Evolutionary conservation across 345 rosid species (phyloP).

Genomic region (Hibiscus trionum): DNA sequence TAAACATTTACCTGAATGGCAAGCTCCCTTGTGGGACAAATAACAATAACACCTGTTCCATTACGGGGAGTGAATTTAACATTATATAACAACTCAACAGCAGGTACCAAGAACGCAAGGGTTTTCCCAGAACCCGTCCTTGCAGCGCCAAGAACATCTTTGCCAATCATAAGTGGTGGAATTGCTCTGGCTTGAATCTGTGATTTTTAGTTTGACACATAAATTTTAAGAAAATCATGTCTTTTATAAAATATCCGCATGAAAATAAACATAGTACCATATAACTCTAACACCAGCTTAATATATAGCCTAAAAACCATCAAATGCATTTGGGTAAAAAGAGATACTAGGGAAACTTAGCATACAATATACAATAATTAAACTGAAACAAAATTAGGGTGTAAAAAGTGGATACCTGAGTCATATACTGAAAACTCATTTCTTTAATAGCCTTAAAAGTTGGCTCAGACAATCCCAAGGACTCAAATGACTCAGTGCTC

Average conservation of each 20-base stretch:
- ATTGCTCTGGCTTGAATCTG: constrained; percentile 92
- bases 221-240: no score
- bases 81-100: constrained; percentile 74
- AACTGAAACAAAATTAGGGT: not conserved
- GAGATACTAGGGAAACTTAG: no score
- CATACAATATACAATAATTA: not conserved
- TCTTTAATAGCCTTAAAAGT: constrained; percentile 62
- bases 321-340: no score
- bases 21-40: constrained; percentile 97
- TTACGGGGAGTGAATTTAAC: constrained; percentile 65
- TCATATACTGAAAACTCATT: constrained; percentile 75
- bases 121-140: constrained; percentile 99
- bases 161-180: constrained; percentile 70
- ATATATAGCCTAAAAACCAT: no score
- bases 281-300: not conserved
- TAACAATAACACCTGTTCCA: constrained; percentile 83
- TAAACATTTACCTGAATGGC: constrained; percentile 76
- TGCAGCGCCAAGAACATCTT: constrained; percentile 97
- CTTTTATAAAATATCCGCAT: no score
- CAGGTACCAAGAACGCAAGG: constrained; percentile 87
- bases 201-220: constrained; percentile 4
- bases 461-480: constrained; percentile 56
- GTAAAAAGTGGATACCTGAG: constrained; percentile 44
- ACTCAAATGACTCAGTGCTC: constrained; percentile 73
- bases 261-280: not conserved